A percentile compares a stretch with the other conserved stretches of the same genome.
These are phyloP conservation scores for Boechera divaricarpa DNA, from an alignment of 345 rosid species.

Conservation along the genomic window DNA sequence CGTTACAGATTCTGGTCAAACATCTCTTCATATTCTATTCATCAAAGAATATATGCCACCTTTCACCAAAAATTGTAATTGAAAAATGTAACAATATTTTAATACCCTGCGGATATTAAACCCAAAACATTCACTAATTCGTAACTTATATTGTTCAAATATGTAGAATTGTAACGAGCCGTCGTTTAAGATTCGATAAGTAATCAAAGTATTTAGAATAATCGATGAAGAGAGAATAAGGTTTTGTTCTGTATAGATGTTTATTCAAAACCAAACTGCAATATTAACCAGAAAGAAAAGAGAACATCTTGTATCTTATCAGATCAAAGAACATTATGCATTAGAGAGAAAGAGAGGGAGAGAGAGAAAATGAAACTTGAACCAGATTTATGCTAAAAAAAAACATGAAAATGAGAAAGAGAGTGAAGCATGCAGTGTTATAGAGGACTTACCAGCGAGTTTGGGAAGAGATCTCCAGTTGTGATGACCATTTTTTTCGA, in stretches of 20 bases:
- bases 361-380: constrained; percentile 5
- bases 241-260: background rate
- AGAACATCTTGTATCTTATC: background rate
- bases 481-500: constrained; percentile 30
- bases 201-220: background rate
- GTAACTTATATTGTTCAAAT: background rate
- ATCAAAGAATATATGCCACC: background rate
- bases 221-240: background rate
- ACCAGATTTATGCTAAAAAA: background rate
- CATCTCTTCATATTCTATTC: constrained; percentile 11
- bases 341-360: background rate
- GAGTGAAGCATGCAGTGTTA: constrained; percentile 20
- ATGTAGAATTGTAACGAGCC: too few relatives aligned
- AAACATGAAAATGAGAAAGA: background rate
- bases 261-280: background rate
- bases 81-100: too few relatives aligned
- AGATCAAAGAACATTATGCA: background rate
- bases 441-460: constrained; percentile 37
- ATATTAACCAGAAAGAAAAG: background rate
- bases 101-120: too few relatives aligned
- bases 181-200: background rate
- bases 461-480: constrained; percentile 45
- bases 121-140: background rate
- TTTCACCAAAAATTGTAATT: background rate
- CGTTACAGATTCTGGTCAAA: constrained; percentile 38